Evolutionary conservation across 2,329 filamentous ascomycete species (phyloP), one percentile per base, ranked within the genome.

Genomic region (Hortaea sp.): DNA sequence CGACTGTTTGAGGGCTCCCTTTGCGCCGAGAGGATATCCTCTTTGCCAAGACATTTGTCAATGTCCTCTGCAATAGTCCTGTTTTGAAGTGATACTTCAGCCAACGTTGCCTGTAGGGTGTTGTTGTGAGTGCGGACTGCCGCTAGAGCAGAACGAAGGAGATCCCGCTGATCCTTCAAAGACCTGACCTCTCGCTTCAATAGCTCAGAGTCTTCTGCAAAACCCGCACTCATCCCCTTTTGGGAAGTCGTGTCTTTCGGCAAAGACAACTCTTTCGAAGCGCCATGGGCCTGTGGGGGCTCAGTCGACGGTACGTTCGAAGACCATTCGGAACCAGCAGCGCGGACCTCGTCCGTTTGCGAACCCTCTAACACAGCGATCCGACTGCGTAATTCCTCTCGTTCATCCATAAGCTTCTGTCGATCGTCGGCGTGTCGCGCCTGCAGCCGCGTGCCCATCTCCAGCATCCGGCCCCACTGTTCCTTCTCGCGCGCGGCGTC

Each of bases 391-490:
- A 74, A 51, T 32, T 59, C 58, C 10, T 53, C 49, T 45, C 63
- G 66, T 46, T 73, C 70, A 4, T 56, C 53, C 6, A 63, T 63
- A 60, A 70, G 69, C 31, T 60, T 61, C 46, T 66, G 67, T 46
- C 63, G 65, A 42, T 73, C 70, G 7, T 66, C 66, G 1, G 65
- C 64, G 37, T 64, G 59, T 51, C 70, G 66, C 1, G 61, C 62
- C 49, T 75, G 70, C 13, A 76, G 55, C 11, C 63, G 60, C 5
- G 64, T 66, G 28, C 70, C 69, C 68, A 74, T 71, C 34, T 73
- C 70, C 55, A 76, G 62, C 55, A 76, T 76, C 42, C 67, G 66
- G 54, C 69, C 64, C 60, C 74, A 75, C 57, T 76, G 73, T 45
- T 65, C 65, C 30, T 69, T 70, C 43, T 72, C 71, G 4, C 64